phyloP scores from a whole-genome alignment of 768 basidiomycete species.

The Pleurotus salmoneostramineus region DNA sequence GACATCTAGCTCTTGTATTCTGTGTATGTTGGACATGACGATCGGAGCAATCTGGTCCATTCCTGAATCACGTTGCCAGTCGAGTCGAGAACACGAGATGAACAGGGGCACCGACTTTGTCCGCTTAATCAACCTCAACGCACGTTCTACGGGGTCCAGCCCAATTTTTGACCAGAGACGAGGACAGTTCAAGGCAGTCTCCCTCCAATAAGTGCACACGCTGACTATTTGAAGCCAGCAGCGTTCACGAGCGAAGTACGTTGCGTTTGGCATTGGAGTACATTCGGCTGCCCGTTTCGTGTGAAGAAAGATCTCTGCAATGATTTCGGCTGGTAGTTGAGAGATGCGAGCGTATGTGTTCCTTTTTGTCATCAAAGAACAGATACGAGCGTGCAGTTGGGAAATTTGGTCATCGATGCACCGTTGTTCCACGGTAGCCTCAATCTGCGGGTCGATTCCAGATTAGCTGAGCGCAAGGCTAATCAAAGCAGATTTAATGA shows the following conservation, averaged over 20 bases:
- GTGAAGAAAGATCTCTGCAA: neutral
- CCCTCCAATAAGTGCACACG: neutral
- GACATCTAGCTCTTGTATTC: neutral
- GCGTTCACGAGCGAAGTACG: neutral
- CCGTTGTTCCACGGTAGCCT: too few relatives aligned
- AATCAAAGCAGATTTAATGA: too few relatives aligned
- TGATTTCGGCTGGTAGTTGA: neutral
- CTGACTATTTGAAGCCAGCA: neutral
- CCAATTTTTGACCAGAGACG: neutral
- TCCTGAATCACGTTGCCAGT: neutral
- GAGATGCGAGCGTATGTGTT: neutral
- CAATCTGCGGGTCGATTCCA: too few relatives aligned
- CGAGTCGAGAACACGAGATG: neutral
- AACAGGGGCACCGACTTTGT: neutral
- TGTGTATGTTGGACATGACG: neutral
- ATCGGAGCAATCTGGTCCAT: neutral
- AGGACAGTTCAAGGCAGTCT: neutral
- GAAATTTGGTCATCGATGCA: neutral
- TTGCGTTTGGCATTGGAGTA: neutral
- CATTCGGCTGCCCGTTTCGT: neutral
- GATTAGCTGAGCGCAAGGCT: too few relatives aligned
- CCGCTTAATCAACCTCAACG: neutral
- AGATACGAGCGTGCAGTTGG: neutral
- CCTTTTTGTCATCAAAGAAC: neutral
- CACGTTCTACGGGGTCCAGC: neutral